Evolutionary conservation across 164 flowering plant species (phyloP).

Genomic region (Stephania yunnanensis): DNA sequence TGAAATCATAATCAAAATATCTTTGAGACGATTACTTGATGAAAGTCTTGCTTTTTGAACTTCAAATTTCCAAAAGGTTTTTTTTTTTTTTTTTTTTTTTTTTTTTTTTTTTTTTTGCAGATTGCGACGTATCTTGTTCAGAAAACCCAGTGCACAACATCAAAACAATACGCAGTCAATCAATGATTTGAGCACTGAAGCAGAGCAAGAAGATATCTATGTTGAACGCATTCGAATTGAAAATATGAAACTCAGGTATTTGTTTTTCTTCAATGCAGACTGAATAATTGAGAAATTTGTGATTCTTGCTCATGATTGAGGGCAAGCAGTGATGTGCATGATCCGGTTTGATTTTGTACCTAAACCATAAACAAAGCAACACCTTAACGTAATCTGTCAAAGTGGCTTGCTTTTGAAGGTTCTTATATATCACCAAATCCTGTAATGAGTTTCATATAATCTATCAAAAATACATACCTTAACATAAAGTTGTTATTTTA

Average conservation of each 20-base stretch:
- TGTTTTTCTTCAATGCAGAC: neutral
- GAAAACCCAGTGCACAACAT: slow-evolving; percentile 28
- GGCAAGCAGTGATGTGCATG: too few species aligned
- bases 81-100: slow-evolving; percentile 11
- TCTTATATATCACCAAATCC: too few species aligned
- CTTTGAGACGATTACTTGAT: neutral
- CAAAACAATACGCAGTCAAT: slow-evolving; percentile 55
- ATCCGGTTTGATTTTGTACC: too few species aligned
- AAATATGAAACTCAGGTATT: slow-evolving; percentile 76
- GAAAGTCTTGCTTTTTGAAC: neutral
- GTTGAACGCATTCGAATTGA: slow-evolving; percentile 85
- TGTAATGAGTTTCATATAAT: too few species aligned
- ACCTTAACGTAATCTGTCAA: too few species aligned
- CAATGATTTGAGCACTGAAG: slow-evolving; percentile 46
- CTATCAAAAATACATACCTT: too few species aligned
- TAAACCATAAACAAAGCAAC: too few species aligned
- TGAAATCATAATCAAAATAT: neutral
- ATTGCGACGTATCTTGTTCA: slow-evolving; percentile 39
- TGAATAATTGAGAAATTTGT: neutral
- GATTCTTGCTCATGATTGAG: neutral
- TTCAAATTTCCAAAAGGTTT: neutral
- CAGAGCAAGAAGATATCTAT: slow-evolving; percentile 39
- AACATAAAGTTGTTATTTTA: too few species aligned
- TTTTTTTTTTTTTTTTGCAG: slow-evolving; percentile 31
- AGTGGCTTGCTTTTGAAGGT: too few species aligned